phyloP scores from a whole-genome alignment of 2,329 filamentous ascomycete genomes.

The Exophiala spinifera region DNA sequence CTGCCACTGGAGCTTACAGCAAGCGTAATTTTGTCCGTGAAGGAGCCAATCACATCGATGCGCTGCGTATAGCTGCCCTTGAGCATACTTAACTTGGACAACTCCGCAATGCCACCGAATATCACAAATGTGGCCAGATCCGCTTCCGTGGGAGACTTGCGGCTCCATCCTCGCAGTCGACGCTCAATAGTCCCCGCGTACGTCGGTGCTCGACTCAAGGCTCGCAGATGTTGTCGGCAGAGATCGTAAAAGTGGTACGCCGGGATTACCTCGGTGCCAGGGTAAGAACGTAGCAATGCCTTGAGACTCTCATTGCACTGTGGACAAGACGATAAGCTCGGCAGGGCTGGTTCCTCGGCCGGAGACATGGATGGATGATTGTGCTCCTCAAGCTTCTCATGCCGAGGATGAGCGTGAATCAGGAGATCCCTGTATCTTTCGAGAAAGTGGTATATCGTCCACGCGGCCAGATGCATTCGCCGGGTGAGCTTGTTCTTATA shows the following conservation, averaged over 20 bases:
- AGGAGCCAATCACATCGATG: slow-evolving; percentile 17
- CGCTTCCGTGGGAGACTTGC: slow-evolving; percentile 19
- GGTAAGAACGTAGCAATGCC: slow-evolving; percentile 17
- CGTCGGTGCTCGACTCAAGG: slow-evolving; percentile 21
- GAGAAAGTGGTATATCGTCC: slow-evolving; percentile 25
- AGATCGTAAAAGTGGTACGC: slow-evolving; percentile 26
- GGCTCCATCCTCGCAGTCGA: slow-evolving; percentile 20
- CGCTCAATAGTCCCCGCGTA: slow-evolving; percentile 23
- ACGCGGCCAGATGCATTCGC: slow-evolving; percentile 20
- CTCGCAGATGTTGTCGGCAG: slow-evolving; percentile 20
- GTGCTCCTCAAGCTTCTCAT: background rate
- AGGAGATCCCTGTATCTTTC: slow-evolving; percentile 24
- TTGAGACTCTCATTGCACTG: slow-evolving; percentile 12
- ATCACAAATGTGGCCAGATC: slow-evolving; percentile 24
- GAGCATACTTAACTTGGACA: slow-evolving; percentile 23
- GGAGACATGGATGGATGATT: background rate
- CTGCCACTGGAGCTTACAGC: slow-evolving; percentile 5
- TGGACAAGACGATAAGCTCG: slow-evolving; percentile 5
- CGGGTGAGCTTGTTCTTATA: slow-evolving; percentile 19
- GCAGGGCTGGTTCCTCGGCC: background rate
- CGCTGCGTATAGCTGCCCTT: slow-evolving; percentile 25
- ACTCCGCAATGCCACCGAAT: slow-evolving; percentile 22
- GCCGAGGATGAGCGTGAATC: slow-evolving; percentile 18
- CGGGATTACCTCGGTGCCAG: slow-evolving; percentile 16
- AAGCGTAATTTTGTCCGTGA: slow-evolving; percentile 17